These are phyloP conservation scores for Echeveria elegans DNA, from an alignment of 164 flowering plant genomes.

Conservation along the genomic window DNA sequence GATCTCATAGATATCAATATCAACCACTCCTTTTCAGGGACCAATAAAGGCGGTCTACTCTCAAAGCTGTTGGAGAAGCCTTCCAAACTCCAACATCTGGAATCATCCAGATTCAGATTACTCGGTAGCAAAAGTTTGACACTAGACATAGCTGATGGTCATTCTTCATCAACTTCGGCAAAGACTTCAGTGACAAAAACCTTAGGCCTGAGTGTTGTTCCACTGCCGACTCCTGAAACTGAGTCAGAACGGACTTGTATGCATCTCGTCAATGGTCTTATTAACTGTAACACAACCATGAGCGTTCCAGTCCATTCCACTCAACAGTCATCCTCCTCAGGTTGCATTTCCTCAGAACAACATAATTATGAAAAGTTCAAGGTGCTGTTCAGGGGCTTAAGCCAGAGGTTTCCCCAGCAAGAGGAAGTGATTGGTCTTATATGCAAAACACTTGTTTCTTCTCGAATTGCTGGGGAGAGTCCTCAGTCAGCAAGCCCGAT, in stretches of 20 bases:
- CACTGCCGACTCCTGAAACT: slow-evolving; percentile 17
- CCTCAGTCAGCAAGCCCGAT: slow-evolving; percentile 27
- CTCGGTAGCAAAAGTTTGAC: slow-evolving; percentile 10
- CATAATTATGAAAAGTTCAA: slow-evolving; percentile 42
- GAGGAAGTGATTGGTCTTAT: slow-evolving; percentile 44
- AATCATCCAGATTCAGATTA: slow-evolving; percentile 16
- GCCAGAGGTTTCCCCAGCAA: slow-evolving; percentile 52
- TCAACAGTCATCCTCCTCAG: slow-evolving; percentile 25
- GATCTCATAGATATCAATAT: not conserved
- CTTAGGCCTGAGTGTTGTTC: slow-evolving; percentile 6
- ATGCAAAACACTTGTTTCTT: slow-evolving; percentile 34
- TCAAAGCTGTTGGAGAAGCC: slow-evolving; percentile 17
- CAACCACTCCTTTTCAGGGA: slow-evolving; percentile 17
- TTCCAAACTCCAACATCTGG: slow-evolving; percentile 22
- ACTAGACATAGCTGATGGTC: not conserved
- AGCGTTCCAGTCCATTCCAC: slow-evolving; percentile 15
- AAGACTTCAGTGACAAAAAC: not conserved
- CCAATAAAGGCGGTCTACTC: slow-evolving; percentile 20
- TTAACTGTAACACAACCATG: slow-evolving; percentile 16
- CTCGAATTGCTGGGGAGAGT: slow-evolving; percentile 30
- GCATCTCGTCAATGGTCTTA: slow-evolving; percentile 11
- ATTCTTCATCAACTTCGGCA: slow-evolving; percentile 1
- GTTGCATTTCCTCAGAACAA: slow-evolving; percentile 14
- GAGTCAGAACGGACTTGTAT: not conserved
- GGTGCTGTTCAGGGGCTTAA: slow-evolving; percentile 35